Percentiles rank a stretch among this genome's conserved stretches.
These are phyloP conservation scores for Leccinellum rugosiceps DNA, from an alignment of 768 basidiomycete genomes.

Conservation along the genomic window DNA sequence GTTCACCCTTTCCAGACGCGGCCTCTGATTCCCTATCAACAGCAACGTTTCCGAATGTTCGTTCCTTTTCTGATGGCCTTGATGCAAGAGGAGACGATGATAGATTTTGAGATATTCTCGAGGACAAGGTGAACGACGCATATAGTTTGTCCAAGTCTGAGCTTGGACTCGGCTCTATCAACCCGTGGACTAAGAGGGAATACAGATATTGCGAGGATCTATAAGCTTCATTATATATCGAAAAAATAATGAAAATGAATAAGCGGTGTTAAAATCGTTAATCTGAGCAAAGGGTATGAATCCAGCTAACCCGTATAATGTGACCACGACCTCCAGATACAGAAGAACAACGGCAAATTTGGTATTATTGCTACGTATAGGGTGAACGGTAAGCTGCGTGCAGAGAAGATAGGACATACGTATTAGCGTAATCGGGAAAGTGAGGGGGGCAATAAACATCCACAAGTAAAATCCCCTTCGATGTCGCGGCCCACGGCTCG, in stretches of 20 bases:
- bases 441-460: slow-evolving; percentile 65
- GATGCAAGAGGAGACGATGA: slow-evolving; percentile 8
- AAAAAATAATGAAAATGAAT: background rate
- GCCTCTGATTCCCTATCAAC: slow-evolving; percentile 1
- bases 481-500: slow-evolving; percentile 59
- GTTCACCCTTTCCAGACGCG: background rate
- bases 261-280: background rate
- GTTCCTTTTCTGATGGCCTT: slow-evolving; percentile 8
- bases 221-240: slow-evolving; percentile 44
- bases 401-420: slow-evolving; percentile 45
- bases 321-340: slow-evolving; percentile 81
- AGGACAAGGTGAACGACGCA: slow-evolving; percentile 25
- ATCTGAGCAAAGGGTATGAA: background rate
- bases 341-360: slow-evolving; percentile 84
- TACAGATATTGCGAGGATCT: slow-evolving; percentile 68
- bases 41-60: background rate
- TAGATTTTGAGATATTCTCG: slow-evolving; percentile 5
- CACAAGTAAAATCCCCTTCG: slow-evolving; percentile 62
- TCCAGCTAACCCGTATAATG: slow-evolving; percentile 64
- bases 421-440: slow-evolving; percentile 72
- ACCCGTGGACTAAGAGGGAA: slow-evolving; percentile 50
- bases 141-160: slow-evolving; percentile 58
- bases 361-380: slow-evolving; percentile 64
- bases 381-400: background rate
- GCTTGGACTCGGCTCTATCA: slow-evolving; percentile 56